These are phyloP conservation scores for Yamadazyma laniorum DNA, from an alignment of 805 yeast genomes.

Conservation along the genomic window DNA sequence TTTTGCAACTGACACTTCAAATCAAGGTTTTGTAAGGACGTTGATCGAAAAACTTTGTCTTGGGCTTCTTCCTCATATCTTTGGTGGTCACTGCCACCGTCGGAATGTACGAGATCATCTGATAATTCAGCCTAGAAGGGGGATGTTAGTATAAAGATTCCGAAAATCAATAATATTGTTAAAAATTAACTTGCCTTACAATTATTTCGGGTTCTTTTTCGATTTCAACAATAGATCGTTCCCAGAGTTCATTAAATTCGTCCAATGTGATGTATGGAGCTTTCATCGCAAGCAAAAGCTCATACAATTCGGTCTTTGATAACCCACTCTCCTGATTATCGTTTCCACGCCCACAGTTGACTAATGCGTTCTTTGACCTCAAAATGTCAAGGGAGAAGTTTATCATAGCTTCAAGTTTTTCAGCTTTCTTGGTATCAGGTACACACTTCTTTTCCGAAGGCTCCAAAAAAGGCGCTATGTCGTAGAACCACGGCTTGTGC, in stretches of 20 bases:
- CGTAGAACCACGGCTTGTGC: constrained; percentile 51
- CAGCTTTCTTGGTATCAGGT: constrained; percentile 70
- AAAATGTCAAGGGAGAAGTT: constrained; percentile 64
- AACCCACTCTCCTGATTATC: constrained; percentile 53
- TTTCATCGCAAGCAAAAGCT: constrained; percentile 46
- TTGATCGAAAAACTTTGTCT: constrained; percentile 66
- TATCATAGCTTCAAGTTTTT: constrained; percentile 62
- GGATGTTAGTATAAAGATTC: constrained; percentile 30
- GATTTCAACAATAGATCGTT: constrained; percentile 56
- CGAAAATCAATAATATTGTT: too few relatives aligned
- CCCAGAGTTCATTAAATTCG: constrained; percentile 78
- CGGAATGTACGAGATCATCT: constrained; percentile 6
- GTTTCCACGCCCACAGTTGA: constrained; percentile 50
- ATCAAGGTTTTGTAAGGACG: constrained; percentile 63
- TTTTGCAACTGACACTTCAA: constrained; percentile 55
- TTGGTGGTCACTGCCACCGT: constrained; percentile 13
- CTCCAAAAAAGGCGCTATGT: constrained; percentile 58
- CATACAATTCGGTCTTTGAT: constrained; percentile 47
- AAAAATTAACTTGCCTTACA: constrained; percentile 64
- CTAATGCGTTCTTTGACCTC: constrained; percentile 65
- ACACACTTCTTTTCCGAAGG: constrained; percentile 56
- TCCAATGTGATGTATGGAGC: constrained; percentile 51
- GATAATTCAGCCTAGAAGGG: constrained; percentile 15
- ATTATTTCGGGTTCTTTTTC: constrained; percentile 66
- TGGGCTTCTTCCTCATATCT: constrained; percentile 34